Conservation (phyloP, 331 rosid genomes). For the Malus hybrid region DNA sequence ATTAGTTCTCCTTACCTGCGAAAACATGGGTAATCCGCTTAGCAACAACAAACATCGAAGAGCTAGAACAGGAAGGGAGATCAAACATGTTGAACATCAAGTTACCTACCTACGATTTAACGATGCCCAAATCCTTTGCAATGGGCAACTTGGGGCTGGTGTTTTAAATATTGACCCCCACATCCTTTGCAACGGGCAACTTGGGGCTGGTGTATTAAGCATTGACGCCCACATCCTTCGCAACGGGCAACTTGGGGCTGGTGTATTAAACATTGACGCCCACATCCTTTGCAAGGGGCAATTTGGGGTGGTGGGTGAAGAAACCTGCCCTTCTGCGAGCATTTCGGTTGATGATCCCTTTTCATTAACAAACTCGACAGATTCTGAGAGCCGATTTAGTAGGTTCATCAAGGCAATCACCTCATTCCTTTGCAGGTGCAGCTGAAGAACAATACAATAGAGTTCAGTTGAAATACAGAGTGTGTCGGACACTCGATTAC, state of each 20-base stretch:
- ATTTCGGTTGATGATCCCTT: conserved; percentile 54
- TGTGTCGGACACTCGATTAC: no score
- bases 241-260: conserved; percentile 26
- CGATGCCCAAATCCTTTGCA: conserved; percentile 37
- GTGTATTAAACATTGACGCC: neutral
- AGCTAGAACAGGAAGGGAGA: neutral
- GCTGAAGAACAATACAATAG: conserved; percentile 32
- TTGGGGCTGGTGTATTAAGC: conserved; percentile 17
- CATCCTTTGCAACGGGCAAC: conserved; percentile 7
- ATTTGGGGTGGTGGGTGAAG: conserved; percentile 17
- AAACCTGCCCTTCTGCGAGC: conserved; percentile 30
- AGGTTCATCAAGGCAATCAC: conserved; percentile 85
- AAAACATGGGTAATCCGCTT: neutral
- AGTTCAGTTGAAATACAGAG: neutral
- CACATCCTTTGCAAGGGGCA: conserved; percentile 12
- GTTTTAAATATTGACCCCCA: neutral
- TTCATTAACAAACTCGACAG: conserved; percentile 63
- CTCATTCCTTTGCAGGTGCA: conserved; percentile 90
- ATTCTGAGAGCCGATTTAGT: conserved; percentile 87
- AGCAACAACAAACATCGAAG: neutral
- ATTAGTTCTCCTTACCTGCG: conserved; percentile 4
- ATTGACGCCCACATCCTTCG: conserved; percentile 40
- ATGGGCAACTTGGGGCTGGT: conserved; percentile 21
- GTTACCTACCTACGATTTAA: conserved; percentile 1
- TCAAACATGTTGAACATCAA: neutral